Base-by-base conservation (phyloP, 2,329 filamentous ascomycete species). In the Periconia digitata region DNA sequence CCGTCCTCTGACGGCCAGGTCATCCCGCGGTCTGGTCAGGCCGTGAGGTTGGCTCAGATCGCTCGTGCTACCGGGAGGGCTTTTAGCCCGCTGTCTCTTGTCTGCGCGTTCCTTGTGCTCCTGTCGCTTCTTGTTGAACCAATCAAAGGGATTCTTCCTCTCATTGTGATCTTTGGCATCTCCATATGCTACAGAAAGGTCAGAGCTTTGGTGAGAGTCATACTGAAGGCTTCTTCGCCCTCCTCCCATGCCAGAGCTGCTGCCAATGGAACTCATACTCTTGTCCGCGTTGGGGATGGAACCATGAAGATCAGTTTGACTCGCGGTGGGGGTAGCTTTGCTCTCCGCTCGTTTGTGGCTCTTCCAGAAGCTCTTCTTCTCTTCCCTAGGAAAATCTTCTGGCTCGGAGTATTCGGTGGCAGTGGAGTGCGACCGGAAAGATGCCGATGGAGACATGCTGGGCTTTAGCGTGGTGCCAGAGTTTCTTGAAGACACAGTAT, bases 401-500 rank as follows among this genome's bases (percentile, higher is more conserved):
- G 85, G 67, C 64, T 96, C 91, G 0, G 90, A 95, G 18, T 86
- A 84, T 56, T 95, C 91, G 20, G 92, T 94, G 15, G 68, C 78
- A 2, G 81, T 84, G 1, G 81, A 82, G 39, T 80, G 79, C 10
- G 90, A 92, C 58, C 89, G 84, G 49, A 91, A 78, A 0, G 91
- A 95, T 2, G 85, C 83, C 0, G 88, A 83, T 0, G 89, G 89
- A 1, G 90, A 95, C 50, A 81, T 80, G 54, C 84, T 84, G 0
- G 85, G 84, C 55, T 83, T 85, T 24, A 92, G 67, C 0, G 80
- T 78, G 6, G 69, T 62, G 13, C 74, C 73, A 70, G 80, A 63
- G 62, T 61, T 75, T 72, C 52, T 77, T 71, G 44, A 73, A 67
- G 46, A 76, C 71, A 43, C 78, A 3, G 66, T 51, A 76, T 47